Evolutionary conservation across 2,329 filamentous ascomycete genomes (phyloP), one percentile per base, ranked within the genome.

Genomic region (Fusarium sarcochroum): DNA sequence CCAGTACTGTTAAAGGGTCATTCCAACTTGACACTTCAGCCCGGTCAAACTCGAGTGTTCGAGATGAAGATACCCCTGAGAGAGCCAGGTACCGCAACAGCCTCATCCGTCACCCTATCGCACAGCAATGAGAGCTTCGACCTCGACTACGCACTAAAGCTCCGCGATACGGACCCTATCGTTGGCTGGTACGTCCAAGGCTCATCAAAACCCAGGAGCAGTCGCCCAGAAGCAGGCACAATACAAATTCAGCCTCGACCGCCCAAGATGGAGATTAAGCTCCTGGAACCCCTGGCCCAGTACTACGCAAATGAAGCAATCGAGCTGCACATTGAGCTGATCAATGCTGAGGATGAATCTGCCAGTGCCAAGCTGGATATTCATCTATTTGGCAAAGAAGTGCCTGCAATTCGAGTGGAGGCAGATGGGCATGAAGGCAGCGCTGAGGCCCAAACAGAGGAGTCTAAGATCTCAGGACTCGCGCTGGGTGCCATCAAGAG

Each of bases 271-370:
- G 90, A 93, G 71, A 88, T 99, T 45, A 86, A 82, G 25, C 81
- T 93, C 11, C 82, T 87, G 3, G 85, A 88, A 40, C 79, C 90
- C 9, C 83, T 86, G 58, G 85, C 88, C 14, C 90, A 94, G 55
- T 97, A 95, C 77, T 98, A 97, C 76, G 92, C 92, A 2, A 91
- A 97, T 72, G 96, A 99, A 80, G 78, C 82, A 0, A 87, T 98
- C 27, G 82, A 82, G 8, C 78, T 98, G 21, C 81, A 85, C 1
- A 83, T 98, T 38, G 87, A 91, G 42, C 81, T 98, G 5, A 75
- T 89, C 58, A 99, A 99, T 71, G 90, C 90, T 48, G 96, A 99
- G 81, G 93, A 93, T 7, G 91, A 93, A 63, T 88, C 91, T 17
- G 91, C 93, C 0, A 86, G 89, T 64, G 89, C 92, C 21, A 90